phyloP scores from a whole-genome alignment of 352 stramenopile species.

The Globisporangium splendens region DNA sequence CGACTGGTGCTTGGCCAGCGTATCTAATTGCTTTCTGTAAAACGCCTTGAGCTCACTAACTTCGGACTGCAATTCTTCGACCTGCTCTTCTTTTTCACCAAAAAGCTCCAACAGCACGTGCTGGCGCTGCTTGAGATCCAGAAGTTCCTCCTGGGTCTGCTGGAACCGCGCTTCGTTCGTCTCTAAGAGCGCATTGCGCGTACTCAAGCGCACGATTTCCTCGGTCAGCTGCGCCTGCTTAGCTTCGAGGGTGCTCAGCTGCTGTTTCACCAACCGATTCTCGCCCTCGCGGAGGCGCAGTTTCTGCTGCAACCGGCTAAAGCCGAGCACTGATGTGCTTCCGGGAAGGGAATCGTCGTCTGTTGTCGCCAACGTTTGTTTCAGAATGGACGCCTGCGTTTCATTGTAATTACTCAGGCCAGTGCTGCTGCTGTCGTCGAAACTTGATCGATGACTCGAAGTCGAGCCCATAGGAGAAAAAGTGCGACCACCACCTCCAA shows the following conservation, averaged over 20 bases:
- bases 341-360: conserved; percentile 24
- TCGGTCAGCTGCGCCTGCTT: conserved; percentile 69
- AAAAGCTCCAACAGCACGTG: conserved; percentile 81
- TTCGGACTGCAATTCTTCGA: conserved; percentile 77
- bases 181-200: conserved; percentile 70
- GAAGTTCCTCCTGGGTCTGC: conserved; percentile 45
- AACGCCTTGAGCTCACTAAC: conserved; percentile 77
- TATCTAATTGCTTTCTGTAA: conserved; percentile 75
- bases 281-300: conserved; percentile 72
- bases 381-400: conserved; percentile 59
- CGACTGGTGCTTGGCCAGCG: conserved; percentile 48
- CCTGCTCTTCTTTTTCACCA: conserved; percentile 83
- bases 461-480: not conserved
- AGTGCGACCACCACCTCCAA: not conserved
- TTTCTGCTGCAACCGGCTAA: conserved; percentile 74
- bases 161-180: conserved; percentile 45
- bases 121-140: conserved; percentile 66
- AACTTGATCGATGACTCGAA: conserved; percentile 3
- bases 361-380: conserved; percentile 42
- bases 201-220: conserved; percentile 70
- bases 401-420: conserved; percentile 16
- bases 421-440: conserved; percentile 19
- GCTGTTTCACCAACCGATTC: conserved; percentile 69
- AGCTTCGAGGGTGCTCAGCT: conserved; percentile 54
- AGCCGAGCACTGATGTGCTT: conserved; percentile 58